Percentiles rank a stretch among this genome's conserved stretches.
Evolutionary conservation across 306 rosid genomes (phyloP).

Genomic region (Cucurbita moschata): DNA sequence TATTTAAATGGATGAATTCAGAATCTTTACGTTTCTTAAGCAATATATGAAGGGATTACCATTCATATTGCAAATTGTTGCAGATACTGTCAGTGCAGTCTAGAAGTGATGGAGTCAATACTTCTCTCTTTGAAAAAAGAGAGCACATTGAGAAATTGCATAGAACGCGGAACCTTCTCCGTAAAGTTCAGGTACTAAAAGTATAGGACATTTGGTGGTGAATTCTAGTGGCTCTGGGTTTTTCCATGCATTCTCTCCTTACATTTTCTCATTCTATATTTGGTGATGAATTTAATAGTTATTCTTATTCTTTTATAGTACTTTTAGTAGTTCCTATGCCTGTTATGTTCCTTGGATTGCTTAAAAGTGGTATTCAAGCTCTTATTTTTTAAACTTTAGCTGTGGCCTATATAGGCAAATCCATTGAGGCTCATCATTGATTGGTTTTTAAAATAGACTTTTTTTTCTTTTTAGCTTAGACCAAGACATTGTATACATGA

Average conservation of each 20-base stretch:
- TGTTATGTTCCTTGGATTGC: not conserved
- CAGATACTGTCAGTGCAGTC: slow-evolving; percentile 92
- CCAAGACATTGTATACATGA: no score
- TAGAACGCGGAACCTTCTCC: slow-evolving; percentile 74
- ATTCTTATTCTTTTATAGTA: no score
- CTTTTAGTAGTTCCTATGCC: not conserved
- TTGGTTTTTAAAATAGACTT: not conserved
- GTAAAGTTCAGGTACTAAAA: slow-evolving; percentile 69
- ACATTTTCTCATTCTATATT: not conserved
- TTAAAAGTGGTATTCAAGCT: not conserved
- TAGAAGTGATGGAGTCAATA: slow-evolving; percentile 73
- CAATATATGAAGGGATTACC: slow-evolving; percentile 6
- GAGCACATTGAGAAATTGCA: slow-evolving; percentile 83
- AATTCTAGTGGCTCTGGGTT: not conserved
- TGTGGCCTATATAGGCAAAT: not conserved
- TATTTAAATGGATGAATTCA: not conserved
- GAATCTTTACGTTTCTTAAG: not conserved
- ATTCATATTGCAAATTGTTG: slow-evolving; percentile 9
- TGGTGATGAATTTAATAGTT: not conserved
- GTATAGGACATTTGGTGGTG: not conserved
- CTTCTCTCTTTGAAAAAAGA: slow-evolving; percentile 71
- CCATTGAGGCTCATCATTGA: not conserved
- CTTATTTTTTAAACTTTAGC: not conserved
- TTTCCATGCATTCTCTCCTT: not conserved
- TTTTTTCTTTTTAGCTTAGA: no score